Evolutionary conservation across 2,329 filamentous ascomycete species (phyloP).

Genomic region (Alternaria ethzedia): DNA sequence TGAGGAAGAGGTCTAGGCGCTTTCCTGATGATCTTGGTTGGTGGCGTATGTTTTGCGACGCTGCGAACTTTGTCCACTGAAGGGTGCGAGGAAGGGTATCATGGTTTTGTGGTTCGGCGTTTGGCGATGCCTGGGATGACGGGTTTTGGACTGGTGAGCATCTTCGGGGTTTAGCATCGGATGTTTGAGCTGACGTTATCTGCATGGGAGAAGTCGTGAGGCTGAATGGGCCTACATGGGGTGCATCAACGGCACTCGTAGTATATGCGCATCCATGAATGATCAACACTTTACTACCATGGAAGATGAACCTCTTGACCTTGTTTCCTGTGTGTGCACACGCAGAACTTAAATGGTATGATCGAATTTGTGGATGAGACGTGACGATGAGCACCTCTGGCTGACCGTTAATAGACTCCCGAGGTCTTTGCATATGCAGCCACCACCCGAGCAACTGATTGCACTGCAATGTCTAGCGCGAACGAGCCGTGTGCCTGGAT

Average conservation of each 20-base stretch:
- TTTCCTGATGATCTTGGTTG: rapidly evolving
- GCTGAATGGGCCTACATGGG: too few species aligned
- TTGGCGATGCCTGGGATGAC: not conserved
- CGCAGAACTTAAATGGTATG: too few species aligned
- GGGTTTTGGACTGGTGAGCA: not conserved
- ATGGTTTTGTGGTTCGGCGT: not conserved
- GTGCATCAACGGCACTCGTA: not conserved
- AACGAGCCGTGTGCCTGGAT: too few species aligned
- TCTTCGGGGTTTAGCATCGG: rapidly evolving
- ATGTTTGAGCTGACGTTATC: not conserved
- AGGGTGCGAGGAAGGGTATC: not conserved
- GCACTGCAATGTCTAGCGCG: too few species aligned
- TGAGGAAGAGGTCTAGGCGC: not conserved
- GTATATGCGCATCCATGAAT: not conserved
- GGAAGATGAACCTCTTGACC: too few species aligned
- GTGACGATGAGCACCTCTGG: too few species aligned
- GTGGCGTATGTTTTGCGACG: not conserved
- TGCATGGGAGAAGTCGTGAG: not conserved
- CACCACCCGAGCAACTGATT: too few species aligned
- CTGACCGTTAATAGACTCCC: too few species aligned
- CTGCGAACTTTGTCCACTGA: too few species aligned
- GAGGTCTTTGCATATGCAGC: too few species aligned
- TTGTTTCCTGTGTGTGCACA: too few species aligned
- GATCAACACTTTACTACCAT: not conserved
- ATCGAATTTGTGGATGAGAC: too few species aligned